Evolutionary conservation across 2,329 filamentous ascomycete species (phyloP), one percentile per base, ranked within the genome.

Genomic region (Beauveria varroae): DNA sequence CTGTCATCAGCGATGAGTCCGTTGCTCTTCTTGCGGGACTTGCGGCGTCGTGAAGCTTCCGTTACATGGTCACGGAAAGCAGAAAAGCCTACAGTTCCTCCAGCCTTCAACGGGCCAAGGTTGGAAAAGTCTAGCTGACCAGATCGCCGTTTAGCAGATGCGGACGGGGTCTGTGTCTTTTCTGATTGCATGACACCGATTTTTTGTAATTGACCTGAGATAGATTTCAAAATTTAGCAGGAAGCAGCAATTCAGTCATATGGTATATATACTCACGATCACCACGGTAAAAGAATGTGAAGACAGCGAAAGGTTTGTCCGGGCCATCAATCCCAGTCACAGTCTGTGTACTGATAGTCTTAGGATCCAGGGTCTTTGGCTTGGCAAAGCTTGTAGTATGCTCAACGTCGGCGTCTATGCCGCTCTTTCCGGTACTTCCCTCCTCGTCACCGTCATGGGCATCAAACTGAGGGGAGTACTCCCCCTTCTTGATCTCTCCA

Each of bases 341-440:
- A 0, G 95, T 99, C 76, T 99, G 95, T 3, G 95, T 99, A 71
- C 93, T 98, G 71, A 99, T 99, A 2, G 91, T 92, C 77, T 97
- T 97, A 0, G 93, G 93, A 76, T 98, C 96, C 58, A 97, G 81
- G 1, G 91, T 89, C 81, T 97, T 98, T 16, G 93, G 93, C 76
- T 97, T 96, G 10, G 93, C 93, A 74, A 98, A 98, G 72, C 93
- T 96, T 8, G 95, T 98, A 2, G 95, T 98, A 73, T 99, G 95
- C 75, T 98, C 95, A 61, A 97, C 85, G 69, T 96, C 91, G 46
- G 86, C 89, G 68, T 93, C 90, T 63, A 89, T 85, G 30, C 81
- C 80, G 16, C 80, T 80, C 44, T 81, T 85, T 56, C 79, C 83
- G 7, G 79, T 81, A 30, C 78, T 77, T 43, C 72, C 75, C 59